Base-by-base conservation (phyloP, 345 rosid species). In the Combretum micranthum region DNA sequence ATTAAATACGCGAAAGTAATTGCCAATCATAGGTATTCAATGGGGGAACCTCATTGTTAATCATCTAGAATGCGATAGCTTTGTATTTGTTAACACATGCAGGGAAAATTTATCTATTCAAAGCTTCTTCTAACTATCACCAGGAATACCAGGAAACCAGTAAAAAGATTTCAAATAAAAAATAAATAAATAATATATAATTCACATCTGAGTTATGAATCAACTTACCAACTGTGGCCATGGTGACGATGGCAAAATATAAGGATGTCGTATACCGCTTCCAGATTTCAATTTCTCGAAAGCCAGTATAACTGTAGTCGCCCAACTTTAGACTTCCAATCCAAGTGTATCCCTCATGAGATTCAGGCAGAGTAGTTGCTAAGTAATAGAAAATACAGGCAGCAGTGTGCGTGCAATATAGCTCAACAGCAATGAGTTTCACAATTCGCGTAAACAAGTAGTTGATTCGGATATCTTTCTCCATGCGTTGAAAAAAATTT, bases 401-500 rank as follows among this genome's bases (percentile, higher is more conserved):
- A 49, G 97, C 95, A 0, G 94, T 84, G 69, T 89, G 97, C 17
- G 97, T 86, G 64, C 89, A 86, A n/a, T 89, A 89, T 25, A 89
- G 72, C 67, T 89, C 97, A 20, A 86, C 95, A 20, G 67, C 79
- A 42, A 83, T 48, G 20, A 89, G 97, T 61, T 89, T 89, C 37
- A 89, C 58, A 68, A 89, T 86, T 75, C 89, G 75, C 0, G 87
- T 84, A 58, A 86, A 83, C 46, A 82, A 73, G 64, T 89, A 86
- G 66, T 82, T 89, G 59, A 89, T 71, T 56, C 95, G 77, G 55
- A 63, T 89, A 65, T 89, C 86, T 74, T 76, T 89, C 80, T 89
- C 97, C 69, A 89, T 49, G 42, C 64, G 70, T 12, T 67, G 77
- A 56, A 88, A 88, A 63, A 82, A 86, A 4, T 50, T 57, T 19